These are phyloP conservation scores for Echria macrotheca DNA, from an alignment of 495 filamentous ascomycete species.

Conservation along the genomic window DNA sequence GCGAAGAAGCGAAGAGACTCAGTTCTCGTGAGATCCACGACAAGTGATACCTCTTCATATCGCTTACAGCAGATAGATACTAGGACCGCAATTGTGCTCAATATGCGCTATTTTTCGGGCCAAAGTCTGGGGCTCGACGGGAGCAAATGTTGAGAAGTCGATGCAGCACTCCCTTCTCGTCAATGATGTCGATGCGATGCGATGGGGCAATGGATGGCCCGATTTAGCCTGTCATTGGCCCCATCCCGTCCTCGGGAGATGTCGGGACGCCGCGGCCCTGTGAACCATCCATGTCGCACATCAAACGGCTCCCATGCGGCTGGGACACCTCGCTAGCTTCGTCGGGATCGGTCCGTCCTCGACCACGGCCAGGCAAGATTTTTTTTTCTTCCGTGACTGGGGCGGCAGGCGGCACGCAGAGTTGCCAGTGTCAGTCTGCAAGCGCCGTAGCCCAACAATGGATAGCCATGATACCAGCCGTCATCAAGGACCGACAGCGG, in stretches of 20 bases:
- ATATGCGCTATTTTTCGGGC: not conserved
- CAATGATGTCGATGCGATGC: slow-evolving; percentile 13
- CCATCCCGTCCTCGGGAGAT: slow-evolving; percentile 15
- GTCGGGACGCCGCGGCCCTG: slow-evolving; percentile 7
- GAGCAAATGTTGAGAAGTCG: not conserved
- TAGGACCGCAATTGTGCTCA: too few relatives aligned
- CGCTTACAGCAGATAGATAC: slow-evolving; percentile 1
- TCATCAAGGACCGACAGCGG: not conserved
- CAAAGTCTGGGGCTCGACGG: not conserved
- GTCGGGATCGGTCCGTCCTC: slow-evolving; percentile 14
- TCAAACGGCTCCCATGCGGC: slow-evolving; percentile 16
- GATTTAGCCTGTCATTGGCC: slow-evolving; percentile 6
- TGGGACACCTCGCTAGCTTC: slow-evolving; percentile 7
- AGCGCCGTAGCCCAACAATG: not conserved
- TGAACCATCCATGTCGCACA: slow-evolving; percentile 10
- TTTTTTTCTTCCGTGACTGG: slow-evolving; percentile 1
- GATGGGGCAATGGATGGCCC: not conserved
- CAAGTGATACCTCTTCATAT: not conserved
- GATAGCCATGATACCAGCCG: not conserved
- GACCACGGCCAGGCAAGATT: slow-evolving; percentile 1
- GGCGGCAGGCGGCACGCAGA: not conserved
- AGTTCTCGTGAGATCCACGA: not conserved
- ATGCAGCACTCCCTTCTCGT: not conserved
- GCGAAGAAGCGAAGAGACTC: not conserved
- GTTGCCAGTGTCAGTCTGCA: not conserved